Evolutionary conservation across 306 rosid species (phyloP).

Genomic region (Quercus suber): DNA sequence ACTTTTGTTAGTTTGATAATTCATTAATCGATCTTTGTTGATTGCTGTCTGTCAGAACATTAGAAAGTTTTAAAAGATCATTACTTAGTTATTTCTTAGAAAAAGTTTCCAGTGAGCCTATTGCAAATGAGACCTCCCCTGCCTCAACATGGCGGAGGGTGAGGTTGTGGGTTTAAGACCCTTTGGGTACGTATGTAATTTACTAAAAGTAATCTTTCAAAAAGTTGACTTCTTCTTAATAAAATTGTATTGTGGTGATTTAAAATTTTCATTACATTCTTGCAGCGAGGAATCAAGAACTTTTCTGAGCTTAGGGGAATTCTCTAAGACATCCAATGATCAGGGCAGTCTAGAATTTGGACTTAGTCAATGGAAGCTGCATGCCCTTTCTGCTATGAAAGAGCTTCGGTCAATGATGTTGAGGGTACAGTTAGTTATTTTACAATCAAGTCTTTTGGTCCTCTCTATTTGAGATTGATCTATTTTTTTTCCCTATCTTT

Average conservation of each 20-base stretch:
- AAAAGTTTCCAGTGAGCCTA: neutral
- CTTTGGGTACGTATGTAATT: neutral
- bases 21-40: neutral
- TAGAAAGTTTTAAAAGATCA: neutral
- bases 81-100: neutral
- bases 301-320: conserved; percentile 32
- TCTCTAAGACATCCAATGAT: conserved; percentile 27
- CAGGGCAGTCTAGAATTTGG: conserved; percentile 65
- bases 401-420: conserved; percentile 65
- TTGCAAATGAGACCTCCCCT: neutral
- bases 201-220: neutral
- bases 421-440: conserved; percentile 47
- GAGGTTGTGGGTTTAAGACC: neutral
- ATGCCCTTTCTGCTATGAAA: conserved; percentile 49
- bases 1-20: neutral
- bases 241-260: conserved; percentile 11
- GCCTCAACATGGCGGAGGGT: neutral
- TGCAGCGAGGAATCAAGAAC: conserved; percentile 63
- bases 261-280: conserved; percentile 20
- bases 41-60: neutral
- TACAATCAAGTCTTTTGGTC: neutral
- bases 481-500: conserved; percentile 10
- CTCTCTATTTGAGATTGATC: conserved; percentile 20
- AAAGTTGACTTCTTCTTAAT: neutral
- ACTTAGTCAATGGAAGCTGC: conserved; percentile 71